phyloP scores from a whole-genome alignment of 2,329 filamentous ascomycete genomes.

The Alternaria incomplexa region DNA sequence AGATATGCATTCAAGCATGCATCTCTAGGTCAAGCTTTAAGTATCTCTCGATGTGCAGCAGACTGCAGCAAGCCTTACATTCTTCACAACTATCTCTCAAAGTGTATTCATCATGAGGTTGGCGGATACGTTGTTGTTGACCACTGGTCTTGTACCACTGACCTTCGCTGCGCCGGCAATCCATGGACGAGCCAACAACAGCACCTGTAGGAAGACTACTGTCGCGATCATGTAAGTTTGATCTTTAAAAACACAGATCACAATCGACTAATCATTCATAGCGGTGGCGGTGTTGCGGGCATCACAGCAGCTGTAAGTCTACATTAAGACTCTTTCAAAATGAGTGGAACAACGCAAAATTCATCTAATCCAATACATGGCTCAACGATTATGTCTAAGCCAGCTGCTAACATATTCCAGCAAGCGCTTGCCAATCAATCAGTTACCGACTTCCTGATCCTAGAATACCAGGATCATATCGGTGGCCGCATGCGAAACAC shows the following conservation, averaged over 20 bases:
- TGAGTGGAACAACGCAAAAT: neutral
- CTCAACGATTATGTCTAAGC: neutral
- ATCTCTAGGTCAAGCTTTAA: neutral
- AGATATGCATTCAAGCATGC: neutral
- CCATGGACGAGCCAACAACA: slow-evolving; percentile 19
- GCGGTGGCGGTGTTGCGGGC: slow-evolving; percentile 66
- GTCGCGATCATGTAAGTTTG: slow-evolving; percentile 40
- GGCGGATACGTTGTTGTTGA: slow-evolving; percentile 3
- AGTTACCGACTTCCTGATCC: slow-evolving; percentile 67
- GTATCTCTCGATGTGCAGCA: neutral
- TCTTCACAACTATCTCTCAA: neutral
- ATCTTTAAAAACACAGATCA: accelerated
- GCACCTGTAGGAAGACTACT: slow-evolving; percentile 39
- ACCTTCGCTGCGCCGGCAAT: slow-evolving; percentile 23
- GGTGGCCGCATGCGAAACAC: slow-evolving; percentile 67
- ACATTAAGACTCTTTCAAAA: neutral
- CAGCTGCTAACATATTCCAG: slow-evolving; percentile 28
- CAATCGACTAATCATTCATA: slow-evolving; percentile 15
- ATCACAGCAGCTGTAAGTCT: slow-evolving; percentile 64
- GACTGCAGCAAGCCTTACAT: neutral
- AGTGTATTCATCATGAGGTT: slow-evolving; percentile 3
- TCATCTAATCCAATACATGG: neutral
- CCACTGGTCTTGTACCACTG: slow-evolving; percentile 7
- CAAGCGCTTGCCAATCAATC: slow-evolving; percentile 68
- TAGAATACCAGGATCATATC: slow-evolving; percentile 68